Percentiles rank a stretch among this genome's conserved stretches.
Evolutionary conservation across 164 flowering plant genomes (phyloP).

Genomic region (Stephania yunnanensis): DNA sequence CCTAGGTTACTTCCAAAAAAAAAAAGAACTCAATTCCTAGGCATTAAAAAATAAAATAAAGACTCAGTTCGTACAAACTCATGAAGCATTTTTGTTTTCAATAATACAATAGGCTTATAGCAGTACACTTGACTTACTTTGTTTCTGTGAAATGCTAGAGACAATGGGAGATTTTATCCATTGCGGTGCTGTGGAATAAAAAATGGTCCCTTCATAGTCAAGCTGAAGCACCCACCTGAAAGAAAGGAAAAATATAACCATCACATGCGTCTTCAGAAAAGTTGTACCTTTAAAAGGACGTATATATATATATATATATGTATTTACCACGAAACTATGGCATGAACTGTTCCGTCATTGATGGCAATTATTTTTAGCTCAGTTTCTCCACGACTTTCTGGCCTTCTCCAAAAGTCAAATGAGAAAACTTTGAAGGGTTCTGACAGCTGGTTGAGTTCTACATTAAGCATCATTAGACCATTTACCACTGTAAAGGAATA

Average conservation of each 20-base stretch:
- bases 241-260: constrained; percentile 7
- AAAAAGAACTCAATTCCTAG: background rate
- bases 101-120: background rate
- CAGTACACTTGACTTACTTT: constrained; percentile 26
- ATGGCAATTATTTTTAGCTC: constrained; percentile 50
- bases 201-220: constrained; percentile 71
- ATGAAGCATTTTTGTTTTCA: background rate
- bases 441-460: constrained; percentile 67
- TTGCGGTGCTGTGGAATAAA: constrained; percentile 82
- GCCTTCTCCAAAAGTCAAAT: constrained; percentile 94
- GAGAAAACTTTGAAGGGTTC: constrained; percentile 94
- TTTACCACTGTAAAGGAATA: constrained; percentile 4
- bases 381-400: constrained; percentile 66
- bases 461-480: constrained; percentile 28
- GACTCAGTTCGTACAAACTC: background rate
- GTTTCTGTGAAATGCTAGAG: constrained; percentile 15
- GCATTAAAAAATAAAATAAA: too few species aligned
- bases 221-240: constrained; percentile 95
- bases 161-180: constrained; percentile 44
- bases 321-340: constrained; percentile 77
- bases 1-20: background rate
- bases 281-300: background rate
- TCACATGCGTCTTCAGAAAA: background rate
- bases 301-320: background rate
- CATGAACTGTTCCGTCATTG: constrained; percentile 63